Evolutionary conservation across 768 basidiomycete species (phyloP).

Genomic region (Lactifluus rugatus): DNA sequence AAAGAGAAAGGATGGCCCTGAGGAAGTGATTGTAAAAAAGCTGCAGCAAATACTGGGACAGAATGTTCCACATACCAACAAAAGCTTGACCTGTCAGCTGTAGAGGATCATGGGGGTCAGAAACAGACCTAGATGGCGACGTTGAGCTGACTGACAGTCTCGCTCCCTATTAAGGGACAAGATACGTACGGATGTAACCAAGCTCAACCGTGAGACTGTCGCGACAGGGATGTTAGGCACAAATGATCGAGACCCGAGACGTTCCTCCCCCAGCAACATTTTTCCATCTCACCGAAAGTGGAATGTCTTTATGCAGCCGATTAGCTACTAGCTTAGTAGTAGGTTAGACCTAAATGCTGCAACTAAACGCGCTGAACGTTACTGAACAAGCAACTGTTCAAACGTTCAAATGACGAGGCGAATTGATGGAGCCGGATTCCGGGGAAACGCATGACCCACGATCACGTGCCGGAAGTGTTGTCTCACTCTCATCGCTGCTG

Average conservation of each 20-base stretch:
- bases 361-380: too few species aligned
- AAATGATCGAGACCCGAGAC: not conserved
- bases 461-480: too few species aligned
- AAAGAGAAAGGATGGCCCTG: not conserved
- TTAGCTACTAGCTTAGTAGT: too few species aligned
- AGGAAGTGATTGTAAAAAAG: not conserved
- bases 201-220: not conserved
- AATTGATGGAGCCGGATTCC: not conserved
- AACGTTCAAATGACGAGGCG: not conserved
- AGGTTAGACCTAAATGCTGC: too few species aligned
- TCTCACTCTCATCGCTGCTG: not conserved
- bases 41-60: too few species aligned
- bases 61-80: not conserved
- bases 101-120: not conserved
- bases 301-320: not conserved
- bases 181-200: not conserved
- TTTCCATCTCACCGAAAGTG: too few species aligned
- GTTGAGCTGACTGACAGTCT: not conserved
- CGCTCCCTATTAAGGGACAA: not conserved
- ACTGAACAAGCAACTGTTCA: not conserved
- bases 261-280: not conserved
- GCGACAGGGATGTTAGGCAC: not conserved
- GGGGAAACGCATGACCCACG: not conserved
- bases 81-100: not conserved
- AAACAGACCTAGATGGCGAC: not conserved